Evolutionary conservation across 176 grass and related monocot species (phyloP).

Genomic region (Oryza officinalis): DNA sequence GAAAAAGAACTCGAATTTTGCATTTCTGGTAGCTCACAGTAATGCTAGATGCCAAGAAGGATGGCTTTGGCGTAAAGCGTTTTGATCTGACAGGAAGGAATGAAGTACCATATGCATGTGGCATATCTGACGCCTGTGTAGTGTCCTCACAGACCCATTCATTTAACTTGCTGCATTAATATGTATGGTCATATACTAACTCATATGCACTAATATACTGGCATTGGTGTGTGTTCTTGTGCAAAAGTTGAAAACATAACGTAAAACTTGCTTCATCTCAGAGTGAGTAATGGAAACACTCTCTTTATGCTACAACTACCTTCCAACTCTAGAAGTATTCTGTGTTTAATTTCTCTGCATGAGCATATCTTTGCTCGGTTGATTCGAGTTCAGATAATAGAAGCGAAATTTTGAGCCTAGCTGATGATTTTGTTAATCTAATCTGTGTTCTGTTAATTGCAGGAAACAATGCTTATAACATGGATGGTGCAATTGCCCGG

Average conservation of each 20-base stretch:
- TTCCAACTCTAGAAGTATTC: not conserved
- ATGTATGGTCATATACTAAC: not conserved
- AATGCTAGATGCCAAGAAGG: not conserved
- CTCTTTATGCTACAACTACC: not conserved
- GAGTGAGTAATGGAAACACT: not conserved
- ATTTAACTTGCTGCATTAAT: conserved; percentile 1
- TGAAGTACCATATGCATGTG: conserved; percentile 6
- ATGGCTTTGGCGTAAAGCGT: not conserved
- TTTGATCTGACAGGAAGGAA: conserved; percentile 8
- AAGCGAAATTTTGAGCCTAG: not conserved
- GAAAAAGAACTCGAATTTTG: not conserved
- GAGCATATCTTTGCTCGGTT: not conserved
- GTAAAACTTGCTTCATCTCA: not conserved
- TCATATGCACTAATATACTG: not conserved
- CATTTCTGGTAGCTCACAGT: not conserved
- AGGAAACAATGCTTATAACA: conserved; percentile 40
- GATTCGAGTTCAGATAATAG: not conserved
- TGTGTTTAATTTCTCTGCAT: not conserved
- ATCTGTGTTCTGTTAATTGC: conserved; percentile 21
- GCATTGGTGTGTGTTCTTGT: not conserved
- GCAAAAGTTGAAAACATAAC: not conserved
- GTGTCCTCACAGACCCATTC: conserved; percentile 1
- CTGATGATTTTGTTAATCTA: not conserved
- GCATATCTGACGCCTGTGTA: conserved; percentile 3
- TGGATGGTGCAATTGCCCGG: conserved; percentile 34